Evolutionary conservation across 2,329 filamentous ascomycete species (phyloP).

Genomic region (Pyrenophora graminea): DNA sequence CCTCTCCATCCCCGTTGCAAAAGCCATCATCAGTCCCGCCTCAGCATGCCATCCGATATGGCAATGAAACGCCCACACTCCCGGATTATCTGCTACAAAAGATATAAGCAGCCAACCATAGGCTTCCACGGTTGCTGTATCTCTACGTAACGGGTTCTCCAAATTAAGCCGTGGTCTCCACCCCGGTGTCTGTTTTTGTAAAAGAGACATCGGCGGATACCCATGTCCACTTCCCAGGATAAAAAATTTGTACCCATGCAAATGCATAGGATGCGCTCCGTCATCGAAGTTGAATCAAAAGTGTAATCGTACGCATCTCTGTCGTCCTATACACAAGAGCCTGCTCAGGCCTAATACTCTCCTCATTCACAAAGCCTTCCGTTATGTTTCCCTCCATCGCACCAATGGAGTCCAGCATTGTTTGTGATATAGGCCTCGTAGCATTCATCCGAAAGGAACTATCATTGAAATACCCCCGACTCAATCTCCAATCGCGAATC

Average conservation of each 20-base stretch:
- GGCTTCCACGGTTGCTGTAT: constrained; percentile 68
- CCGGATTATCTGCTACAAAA: constrained; percentile 66
- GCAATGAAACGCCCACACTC: constrained; percentile 68
- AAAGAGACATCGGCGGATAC: constrained; percentile 55
- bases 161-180: constrained; percentile 27
- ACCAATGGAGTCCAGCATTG: constrained; percentile 45
- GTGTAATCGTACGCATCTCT: constrained; percentile 30
- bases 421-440: constrained; percentile 55
- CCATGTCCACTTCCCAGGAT: constrained; percentile 6
- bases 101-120: constrained; percentile 69
- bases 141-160: constrained; percentile 61
- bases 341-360: no score
- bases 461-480: constrained; percentile 63
- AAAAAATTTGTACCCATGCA: constrained; percentile 49
- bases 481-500: constrained; percentile 62
- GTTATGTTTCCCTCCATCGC: neutral
- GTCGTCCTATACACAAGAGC: no score
- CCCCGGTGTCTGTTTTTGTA: constrained; percentile 56
- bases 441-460: constrained; percentile 59
- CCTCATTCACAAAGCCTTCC: no score
- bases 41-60: constrained; percentile 67
- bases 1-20: constrained; percentile 56
- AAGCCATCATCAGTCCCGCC: constrained; percentile 57
- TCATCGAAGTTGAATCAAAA: constrained; percentile 46
- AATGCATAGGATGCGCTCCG: constrained; percentile 40